Percentiles rank a stretch among this genome's conserved stretches.
Evolutionary conservation across 2,329 filamentous ascomycete genomes (phyloP).

Genomic region (Colletotrichum kahawae): DNA sequence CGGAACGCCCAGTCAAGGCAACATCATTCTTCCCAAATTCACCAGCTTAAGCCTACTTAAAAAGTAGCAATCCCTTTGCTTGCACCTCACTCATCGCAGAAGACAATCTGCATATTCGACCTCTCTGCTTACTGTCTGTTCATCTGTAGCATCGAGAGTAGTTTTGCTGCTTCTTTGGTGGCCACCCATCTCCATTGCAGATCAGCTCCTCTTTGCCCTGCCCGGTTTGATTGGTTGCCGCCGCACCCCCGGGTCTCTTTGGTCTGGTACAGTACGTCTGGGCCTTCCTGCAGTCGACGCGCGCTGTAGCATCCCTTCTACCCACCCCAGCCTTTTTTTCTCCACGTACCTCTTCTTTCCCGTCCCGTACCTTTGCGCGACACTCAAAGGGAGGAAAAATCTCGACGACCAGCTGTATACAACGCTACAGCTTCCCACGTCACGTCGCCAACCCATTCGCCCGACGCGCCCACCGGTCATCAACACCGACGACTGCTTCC

Average conservation of each 20-base stretch:
- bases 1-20: neutral
- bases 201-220: neutral
- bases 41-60: neutral
- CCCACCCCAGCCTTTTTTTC: constrained; percentile 19
- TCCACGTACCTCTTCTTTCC: constrained; percentile 15
- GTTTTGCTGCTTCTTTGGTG: neutral
- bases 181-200: neutral
- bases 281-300: neutral
- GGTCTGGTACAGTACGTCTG: neutral
- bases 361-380: neutral
- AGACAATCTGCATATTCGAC: neutral
- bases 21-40: neutral
- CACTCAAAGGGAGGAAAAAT: constrained; percentile 3
- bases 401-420: constrained; percentile 1
- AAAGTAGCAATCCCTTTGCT: neutral
- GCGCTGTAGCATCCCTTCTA: constrained; percentile 2
- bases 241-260: neutral
- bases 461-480: constrained; percentile 10
- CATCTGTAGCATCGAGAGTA: neutral
- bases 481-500: neutral
- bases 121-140: neutral
- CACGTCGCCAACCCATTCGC: constrained; percentile 5
- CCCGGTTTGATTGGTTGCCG: neutral
- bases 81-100: neutral
- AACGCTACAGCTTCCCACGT: neutral